Percentiles rank a stretch among this genome's conserved stretches.
phyloP scores from a whole-genome alignment of 306 rosid genomes.

The Malus domestica region ASM211411v1 NC_041798.1:16861501-16862000 shows the following conservation, averaged over 20 bases:
- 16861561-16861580: background rate
- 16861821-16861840: too few species aligned
- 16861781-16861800: background rate
- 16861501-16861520: background rate
- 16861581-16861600: too few species aligned
- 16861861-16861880: too few species aligned
- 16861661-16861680: background rate
- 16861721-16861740: background rate
- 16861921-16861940: constrained; percentile 55
- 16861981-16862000: constrained; percentile 29
- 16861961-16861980: constrained; percentile 55
- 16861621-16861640: background rate
- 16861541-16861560: background rate
- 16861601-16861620: background rate
- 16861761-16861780: background rate
- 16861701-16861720: background rate
- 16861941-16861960: constrained; percentile 24
- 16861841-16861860: too few species aligned
- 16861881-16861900: too few species aligned
- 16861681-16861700: background rate
- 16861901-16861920: too few species aligned
- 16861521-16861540: background rate
- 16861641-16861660: background rate
- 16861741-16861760: background rate
- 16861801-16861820: too few species aligned